phyloP scores from a whole-genome alignment of 345 rosid genomes.

The Ricinus communis region DNA sequence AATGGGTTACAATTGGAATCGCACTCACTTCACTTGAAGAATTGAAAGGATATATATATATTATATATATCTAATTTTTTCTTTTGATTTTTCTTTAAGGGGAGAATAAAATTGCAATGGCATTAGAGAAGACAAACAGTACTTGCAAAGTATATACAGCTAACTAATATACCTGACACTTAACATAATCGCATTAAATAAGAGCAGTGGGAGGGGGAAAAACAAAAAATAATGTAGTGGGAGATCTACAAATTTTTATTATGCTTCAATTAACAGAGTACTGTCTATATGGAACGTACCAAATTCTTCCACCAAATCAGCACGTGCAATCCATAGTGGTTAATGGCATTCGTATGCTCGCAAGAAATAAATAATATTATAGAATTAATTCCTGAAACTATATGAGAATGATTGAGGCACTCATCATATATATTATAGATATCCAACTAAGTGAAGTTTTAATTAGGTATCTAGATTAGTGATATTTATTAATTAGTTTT shows the following conservation, averaged over 20 bases:
- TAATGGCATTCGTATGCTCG: no score
- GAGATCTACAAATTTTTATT: background rate
- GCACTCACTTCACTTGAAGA: background rate
- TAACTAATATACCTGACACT: no score
- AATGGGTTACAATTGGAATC: slow-evolving; percentile 1
- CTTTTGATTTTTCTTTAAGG: no score
- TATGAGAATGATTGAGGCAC: no score
- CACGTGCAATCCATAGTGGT: background rate
- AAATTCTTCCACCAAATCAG: background rate
- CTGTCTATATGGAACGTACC: background rate
- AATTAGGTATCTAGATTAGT: background rate
- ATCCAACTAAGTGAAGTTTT: background rate
- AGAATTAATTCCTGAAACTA: no score
- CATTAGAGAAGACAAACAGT: background rate
- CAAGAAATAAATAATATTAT: no score
- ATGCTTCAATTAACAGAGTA: background rate
- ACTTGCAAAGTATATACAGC: background rate
- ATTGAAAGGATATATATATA: background rate
- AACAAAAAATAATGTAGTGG: background rate
- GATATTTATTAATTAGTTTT: background rate
- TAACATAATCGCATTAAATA: background rate
- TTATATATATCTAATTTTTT: no score
- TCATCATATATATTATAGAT: no score
- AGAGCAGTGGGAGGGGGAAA: background rate
- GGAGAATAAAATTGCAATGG: background rate